Percentiles rank a stretch among this genome's conserved stretches.
phyloP scores from a whole-genome alignment of 306 rosid genomes.

The Glycyrrhiza uralensis region DNA sequence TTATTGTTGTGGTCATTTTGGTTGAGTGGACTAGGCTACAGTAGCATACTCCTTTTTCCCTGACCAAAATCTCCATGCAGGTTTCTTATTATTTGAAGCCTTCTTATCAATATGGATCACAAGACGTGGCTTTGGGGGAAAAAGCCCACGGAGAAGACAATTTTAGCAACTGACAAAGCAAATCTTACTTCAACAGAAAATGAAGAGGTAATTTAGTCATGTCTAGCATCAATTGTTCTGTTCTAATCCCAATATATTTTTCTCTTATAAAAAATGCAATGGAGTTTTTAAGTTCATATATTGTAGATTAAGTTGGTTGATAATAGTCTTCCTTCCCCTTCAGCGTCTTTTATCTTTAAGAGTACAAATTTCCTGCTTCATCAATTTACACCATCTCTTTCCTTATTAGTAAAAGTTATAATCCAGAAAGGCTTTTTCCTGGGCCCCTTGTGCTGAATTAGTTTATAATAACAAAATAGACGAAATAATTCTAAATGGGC shows the following conservation, averaged over 20 bases:
- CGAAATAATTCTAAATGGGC: not conserved
- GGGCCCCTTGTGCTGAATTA: not conserved
- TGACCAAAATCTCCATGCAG: slow-evolving; percentile 33
- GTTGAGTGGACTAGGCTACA: not conserved
- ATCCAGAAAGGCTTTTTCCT: not conserved
- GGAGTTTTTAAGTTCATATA: not conserved
- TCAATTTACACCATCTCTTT: not conserved
- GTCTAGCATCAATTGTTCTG: not conserved
- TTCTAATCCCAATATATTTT: not conserved
- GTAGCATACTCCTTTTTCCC: slow-evolving; percentile 9
- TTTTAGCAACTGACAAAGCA: slow-evolving; percentile 42
- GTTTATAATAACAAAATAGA: not conserved
- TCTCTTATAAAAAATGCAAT: not conserved
- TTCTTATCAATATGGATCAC: slow-evolving; percentile 54
- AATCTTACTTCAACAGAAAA: slow-evolving; percentile 43
- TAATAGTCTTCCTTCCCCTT: not conserved
- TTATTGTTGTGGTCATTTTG: too few species aligned
- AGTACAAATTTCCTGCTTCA: not conserved
- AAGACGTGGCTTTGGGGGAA: slow-evolving; percentile 78
- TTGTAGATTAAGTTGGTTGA: not conserved
- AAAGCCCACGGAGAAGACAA: slow-evolving; percentile 58
- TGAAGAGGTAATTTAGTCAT: slow-evolving; percentile 54
- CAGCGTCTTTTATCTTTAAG: not conserved
- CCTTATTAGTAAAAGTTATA: not conserved
- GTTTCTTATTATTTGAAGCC: slow-evolving; percentile 3